These are phyloP conservation scores for Dittrichia graveolens DNA, from an alignment of 129 eudicot genomes.

Conservation along the genomic window DNA sequence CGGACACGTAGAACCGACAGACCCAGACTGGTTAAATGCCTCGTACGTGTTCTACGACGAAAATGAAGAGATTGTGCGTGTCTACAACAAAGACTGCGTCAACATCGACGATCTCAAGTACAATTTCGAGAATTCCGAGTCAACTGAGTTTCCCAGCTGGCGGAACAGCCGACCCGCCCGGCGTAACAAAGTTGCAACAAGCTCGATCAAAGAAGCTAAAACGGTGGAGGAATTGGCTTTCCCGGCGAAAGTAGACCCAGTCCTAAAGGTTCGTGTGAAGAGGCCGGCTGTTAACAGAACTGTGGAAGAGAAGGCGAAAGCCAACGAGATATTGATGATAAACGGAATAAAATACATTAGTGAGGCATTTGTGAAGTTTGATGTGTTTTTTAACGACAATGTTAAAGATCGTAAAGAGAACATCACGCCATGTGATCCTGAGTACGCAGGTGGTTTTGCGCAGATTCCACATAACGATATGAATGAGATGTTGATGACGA, in stretches of 20 bases:
- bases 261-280: slow-evolving; percentile 33
- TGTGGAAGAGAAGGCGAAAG: slow-evolving; percentile 38
- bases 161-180: slow-evolving; percentile 25
- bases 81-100: slow-evolving; percentile 40
- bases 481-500: slow-evolving; percentile 16
- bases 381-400: slow-evolving; percentile 50
- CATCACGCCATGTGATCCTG: slow-evolving; percentile 40
- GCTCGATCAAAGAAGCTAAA: background rate
- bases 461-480: slow-evolving; percentile 32
- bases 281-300: slow-evolving; percentile 41
- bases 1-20: slow-evolving; percentile 19
- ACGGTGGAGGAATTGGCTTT: background rate
- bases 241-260: slow-evolving; percentile 36
- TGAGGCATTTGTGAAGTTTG: slow-evolving; percentile 45
- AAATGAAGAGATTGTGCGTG: slow-evolving; percentile 41
- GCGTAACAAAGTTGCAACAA: background rate
- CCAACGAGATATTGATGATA: slow-evolving; percentile 42
- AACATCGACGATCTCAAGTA: slow-evolving; percentile 31
- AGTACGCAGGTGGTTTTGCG: slow-evolving; percentile 53
- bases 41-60: slow-evolving; percentile 50
- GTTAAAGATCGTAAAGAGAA: slow-evolving; percentile 27
- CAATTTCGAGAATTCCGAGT: slow-evolving; percentile 22
- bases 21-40: slow-evolving; percentile 43
- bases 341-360: slow-evolving; percentile 37
- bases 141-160: slow-evolving; percentile 42